Percentiles rank a stretch among this genome's conserved stretches.
Conservation (phyloP, 169 alveolate species). For the Eimeria tenella region DNA sequence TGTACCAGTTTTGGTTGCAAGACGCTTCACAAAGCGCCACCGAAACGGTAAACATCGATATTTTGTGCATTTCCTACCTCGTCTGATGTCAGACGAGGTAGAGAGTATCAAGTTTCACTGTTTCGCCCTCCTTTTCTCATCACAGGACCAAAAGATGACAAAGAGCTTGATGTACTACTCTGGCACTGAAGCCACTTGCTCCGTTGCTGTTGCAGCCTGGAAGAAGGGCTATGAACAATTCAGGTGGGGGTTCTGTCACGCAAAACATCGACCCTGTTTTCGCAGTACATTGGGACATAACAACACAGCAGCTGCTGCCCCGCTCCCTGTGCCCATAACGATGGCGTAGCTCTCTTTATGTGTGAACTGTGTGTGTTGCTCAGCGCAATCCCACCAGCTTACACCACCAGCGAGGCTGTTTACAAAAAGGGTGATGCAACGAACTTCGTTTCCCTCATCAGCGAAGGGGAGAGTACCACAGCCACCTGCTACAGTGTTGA, state of each 20-base stretch:
- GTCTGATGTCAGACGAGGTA: not conserved
- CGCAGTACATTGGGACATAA: too few relatives aligned
- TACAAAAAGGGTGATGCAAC: constrained; percentile 44
- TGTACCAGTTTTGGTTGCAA: not conserved
- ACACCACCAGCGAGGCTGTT: not conserved
- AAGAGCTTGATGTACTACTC: constrained; percentile 31
- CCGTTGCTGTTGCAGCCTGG: constrained; percentile 4
- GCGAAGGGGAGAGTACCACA: not conserved
- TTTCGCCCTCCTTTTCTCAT: not conserved
- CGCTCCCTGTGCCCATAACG: too few relatives aligned
- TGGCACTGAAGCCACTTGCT: constrained; percentile 16
- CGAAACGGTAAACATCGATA: too few relatives aligned
- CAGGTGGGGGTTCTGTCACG: not conserved
- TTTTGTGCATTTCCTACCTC: not conserved
- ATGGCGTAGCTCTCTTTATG: too few relatives aligned
- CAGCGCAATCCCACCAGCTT: constrained; percentile 5
- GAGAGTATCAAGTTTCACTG: not conserved
- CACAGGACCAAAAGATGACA: not conserved
- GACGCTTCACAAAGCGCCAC: not conserved
- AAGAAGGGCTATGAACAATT: constrained; percentile 17
- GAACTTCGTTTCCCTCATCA: constrained; percentile 49
- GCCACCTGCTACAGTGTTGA: constrained; percentile 34
- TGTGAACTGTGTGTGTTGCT: too few relatives aligned
- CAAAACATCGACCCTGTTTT: too few relatives aligned
- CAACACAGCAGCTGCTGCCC: too few relatives aligned